Evolutionary conservation across 345 rosid genomes (phyloP), one percentile per base, ranked within the genome.

Genomic region (Syzygium aromaticum): DNA sequence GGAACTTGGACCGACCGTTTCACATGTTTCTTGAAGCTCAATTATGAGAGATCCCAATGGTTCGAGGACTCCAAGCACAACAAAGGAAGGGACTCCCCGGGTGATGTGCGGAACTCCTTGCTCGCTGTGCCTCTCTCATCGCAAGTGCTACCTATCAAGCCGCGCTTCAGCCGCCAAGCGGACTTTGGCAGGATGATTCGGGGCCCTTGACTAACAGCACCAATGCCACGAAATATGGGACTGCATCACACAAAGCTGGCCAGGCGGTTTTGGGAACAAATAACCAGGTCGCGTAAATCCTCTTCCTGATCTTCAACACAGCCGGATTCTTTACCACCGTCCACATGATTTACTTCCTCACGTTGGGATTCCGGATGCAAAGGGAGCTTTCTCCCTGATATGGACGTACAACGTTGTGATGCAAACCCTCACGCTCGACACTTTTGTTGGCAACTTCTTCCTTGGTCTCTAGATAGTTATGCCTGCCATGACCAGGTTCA

Each of bases 81-180:
- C 87, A 87, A 83, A 89, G 87, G 63, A 3, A 87, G 33, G 77
- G 86, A 88, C 38, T 33, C 91, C 9, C 89, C 91, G 8, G 84
- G 53, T 27, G 89, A 90, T 4, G 57, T 86, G 7, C 88, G 92
- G 17, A 91, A 67, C 25, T 86, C 87, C 25, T 78, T 93, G n/a
- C 73, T 91, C 1, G 87, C 89, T 49, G 85, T 90, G 90, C 91
- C 2, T 84, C 87, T 28, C 87, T 92, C 54, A 90, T 92, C 82
- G 86, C 89, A 15, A 88, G 92, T 25, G 78, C 91, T 0, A 93
- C 93, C 83, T 91, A 89, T 86, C 91, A 90, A 84, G 91, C 93
- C 33, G 93, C 77, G 1, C 59, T 89, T 52, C 90, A 80, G 63
- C 90, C 90, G 51, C 94, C 92, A 0, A 90, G 91, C 23, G 91